Evolutionary conservation across 257 asterid genomes (phyloP).

Genomic region (Echites panduratus): DNA sequence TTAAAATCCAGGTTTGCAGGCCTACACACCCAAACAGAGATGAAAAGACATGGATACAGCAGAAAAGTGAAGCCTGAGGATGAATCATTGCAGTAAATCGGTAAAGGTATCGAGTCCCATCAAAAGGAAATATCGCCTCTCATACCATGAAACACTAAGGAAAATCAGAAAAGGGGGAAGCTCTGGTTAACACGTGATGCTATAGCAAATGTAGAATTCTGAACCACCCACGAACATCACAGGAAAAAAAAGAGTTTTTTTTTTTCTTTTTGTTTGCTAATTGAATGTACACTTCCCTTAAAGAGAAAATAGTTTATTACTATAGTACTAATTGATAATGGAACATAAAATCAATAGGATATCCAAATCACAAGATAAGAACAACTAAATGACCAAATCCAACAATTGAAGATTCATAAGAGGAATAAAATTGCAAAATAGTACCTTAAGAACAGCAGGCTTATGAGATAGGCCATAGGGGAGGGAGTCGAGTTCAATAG

Average conservation of each 20-base stretch:
- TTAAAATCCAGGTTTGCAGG: background rate
- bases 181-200: background rate
- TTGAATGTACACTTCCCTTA: background rate
- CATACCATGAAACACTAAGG: background rate
- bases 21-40: background rate
- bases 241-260: too few species aligned
- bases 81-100: background rate
- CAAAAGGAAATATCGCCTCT: background rate
- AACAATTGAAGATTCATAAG: constrained; percentile 20
- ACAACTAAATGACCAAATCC: background rate
- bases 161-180: background rate
- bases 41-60: background rate
- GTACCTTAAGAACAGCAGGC: constrained; percentile 75
- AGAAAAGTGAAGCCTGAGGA: background rate
- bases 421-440: background rate
- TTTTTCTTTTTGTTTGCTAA: too few species aligned
- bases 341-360: background rate
- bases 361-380: background rate
- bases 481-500: constrained; percentile 70
- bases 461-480: constrained; percentile 75
- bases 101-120: background rate
- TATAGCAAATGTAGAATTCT: background rate
- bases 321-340: background rate
- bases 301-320: background rate
- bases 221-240: too few species aligned